phyloP scores from a whole-genome alignment of 495 filamentous ascomycete genomes.

The Xylaria telfairii region DNA sequence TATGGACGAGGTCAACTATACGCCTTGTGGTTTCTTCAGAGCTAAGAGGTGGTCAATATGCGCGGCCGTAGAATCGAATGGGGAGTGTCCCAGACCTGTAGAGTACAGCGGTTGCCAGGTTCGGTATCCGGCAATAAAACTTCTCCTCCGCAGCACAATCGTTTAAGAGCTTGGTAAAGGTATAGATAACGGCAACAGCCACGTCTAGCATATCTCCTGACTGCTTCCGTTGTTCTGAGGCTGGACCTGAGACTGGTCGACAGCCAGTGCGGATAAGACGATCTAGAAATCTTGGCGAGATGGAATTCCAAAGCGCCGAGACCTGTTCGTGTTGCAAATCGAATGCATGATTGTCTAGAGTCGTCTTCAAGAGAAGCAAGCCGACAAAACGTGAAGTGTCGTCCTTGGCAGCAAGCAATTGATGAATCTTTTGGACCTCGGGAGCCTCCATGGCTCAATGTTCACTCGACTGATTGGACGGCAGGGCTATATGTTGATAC shows the following conservation, averaged over 20 bases:
- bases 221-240: slow-evolving; percentile 38
- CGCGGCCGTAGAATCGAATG: not conserved
- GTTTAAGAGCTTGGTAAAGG: slow-evolving; percentile 61
- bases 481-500: not conserved
- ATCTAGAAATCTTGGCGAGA: slow-evolving; percentile 65
- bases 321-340: slow-evolving; percentile 50
- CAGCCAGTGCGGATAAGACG: slow-evolving; percentile 60
- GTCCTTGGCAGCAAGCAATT: slow-evolving; percentile 60
- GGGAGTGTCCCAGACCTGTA: slow-evolving; percentile 53
- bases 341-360: slow-evolving; percentile 60
- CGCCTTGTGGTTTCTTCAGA: slow-evolving; percentile 56
- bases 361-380: slow-evolving; percentile 64
- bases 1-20: slow-evolving; percentile 61
- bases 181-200: slow-evolving; percentile 64
- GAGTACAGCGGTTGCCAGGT: slow-evolving; percentile 55
- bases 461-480: not conserved
- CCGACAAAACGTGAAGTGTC: slow-evolving; percentile 72
- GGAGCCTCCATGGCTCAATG: slow-evolving; percentile 30
- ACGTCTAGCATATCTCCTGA: slow-evolving; percentile 65
- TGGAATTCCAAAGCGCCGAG: slow-evolving; percentile 56
- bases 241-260: slow-evolving; percentile 26
- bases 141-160: slow-evolving; percentile 49
- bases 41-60: slow-evolving; percentile 44
- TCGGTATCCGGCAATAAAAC: slow-evolving; percentile 56
- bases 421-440: slow-evolving; percentile 47